phyloP scores from a whole-genome alignment of 2,329 filamentous ascomycete genomes.

The Pseudocercospora fuligena region DNA sequence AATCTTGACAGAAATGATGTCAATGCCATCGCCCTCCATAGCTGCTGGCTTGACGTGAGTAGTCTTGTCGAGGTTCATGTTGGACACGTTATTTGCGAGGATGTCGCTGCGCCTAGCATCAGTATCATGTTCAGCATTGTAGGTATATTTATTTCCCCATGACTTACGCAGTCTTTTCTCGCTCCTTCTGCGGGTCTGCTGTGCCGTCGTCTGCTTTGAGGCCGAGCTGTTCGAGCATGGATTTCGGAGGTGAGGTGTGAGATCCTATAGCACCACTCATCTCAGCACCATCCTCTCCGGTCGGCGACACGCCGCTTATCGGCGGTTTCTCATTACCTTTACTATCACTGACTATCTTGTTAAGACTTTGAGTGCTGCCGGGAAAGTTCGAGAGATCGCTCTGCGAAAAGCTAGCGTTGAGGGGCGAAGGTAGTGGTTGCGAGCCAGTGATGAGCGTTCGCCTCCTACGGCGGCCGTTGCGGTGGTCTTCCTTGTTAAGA shows the following conservation, averaged over 20 bases:
- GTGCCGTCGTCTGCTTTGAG: slow-evolving; percentile 47
- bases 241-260: slow-evolving; percentile 50
- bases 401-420: slow-evolving; percentile 89
- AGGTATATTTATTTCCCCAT: slow-evolving; percentile 11
- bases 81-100: slow-evolving; percentile 88
- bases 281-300: slow-evolving; percentile 52
- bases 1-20: slow-evolving; percentile 97
- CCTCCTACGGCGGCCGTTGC: slow-evolving; percentile 86
- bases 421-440: slow-evolving; percentile 90
- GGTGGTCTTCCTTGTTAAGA: slow-evolving; percentile 76
- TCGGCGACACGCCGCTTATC: slow-evolving; percentile 47
- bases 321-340: slow-evolving; percentile 57
- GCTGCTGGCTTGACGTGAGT: slow-evolving; percentile 62
- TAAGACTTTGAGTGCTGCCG: slow-evolving; percentile 72
- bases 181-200: slow-evolving; percentile 69
- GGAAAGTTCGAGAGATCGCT: slow-evolving; percentile 68
- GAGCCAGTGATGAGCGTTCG: slow-evolving; percentile 96
- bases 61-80: slow-evolving; percentile 86
- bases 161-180: slow-evolving; percentile 92
- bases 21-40: slow-evolving; percentile 62
- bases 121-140: slow-evolving; percentile 32
- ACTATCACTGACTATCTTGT: slow-evolving; percentile 78
- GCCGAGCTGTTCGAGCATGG: slow-evolving; percentile 64
- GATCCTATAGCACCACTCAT: slow-evolving; percentile 61
- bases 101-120: slow-evolving; percentile 62